These are phyloP conservation scores for Erigeron philadelphicus DNA, from an alignment of 140 eudicot genomes.

Conservation along the genomic window DNA sequence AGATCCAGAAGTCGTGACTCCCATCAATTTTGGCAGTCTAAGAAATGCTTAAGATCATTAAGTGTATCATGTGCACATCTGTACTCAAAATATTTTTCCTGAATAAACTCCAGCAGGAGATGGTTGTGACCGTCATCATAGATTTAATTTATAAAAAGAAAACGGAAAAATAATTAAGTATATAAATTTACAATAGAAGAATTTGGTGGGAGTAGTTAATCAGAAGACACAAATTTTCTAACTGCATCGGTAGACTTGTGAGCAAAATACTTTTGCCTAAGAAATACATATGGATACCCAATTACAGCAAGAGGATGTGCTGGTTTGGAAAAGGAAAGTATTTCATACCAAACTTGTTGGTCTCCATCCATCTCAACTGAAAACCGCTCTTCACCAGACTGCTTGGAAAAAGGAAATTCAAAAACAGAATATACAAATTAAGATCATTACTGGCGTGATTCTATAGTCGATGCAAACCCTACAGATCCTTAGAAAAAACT, in stretches of 20 bases:
- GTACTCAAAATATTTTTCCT: conserved; percentile 17
- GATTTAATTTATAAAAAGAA: neutral
- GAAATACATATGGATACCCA: conserved; percentile 76
- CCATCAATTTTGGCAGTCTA: conserved; percentile 36
- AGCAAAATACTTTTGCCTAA: conserved; percentile 74
- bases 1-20: conserved; percentile 28
- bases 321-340: conserved; percentile 88
- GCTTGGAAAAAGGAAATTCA: conserved; percentile 18
- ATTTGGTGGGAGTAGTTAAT: conserved; percentile 8
- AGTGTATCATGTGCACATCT: conserved; percentile 10
- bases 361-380: conserved; percentile 75
- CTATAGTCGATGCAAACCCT: neutral
- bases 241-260: conserved; percentile 60
- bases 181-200: neutral
- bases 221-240: conserved; percentile 49
- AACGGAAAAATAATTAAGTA: neutral
- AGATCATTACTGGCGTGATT: no score
- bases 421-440: neutral
- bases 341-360: conserved; percentile 85
- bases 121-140: neutral
- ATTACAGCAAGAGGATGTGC: conserved; percentile 59
- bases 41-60: conserved; percentile 24
- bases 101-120: conserved; percentile 22
- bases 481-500: neutral
- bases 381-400: conserved; percentile 97